A percentile compares a stretch with the other conserved stretches of the same genome.
Conservation (phyloP, 495 filamentous ascomycete species). For the Tuber melanosporum region DNA sequence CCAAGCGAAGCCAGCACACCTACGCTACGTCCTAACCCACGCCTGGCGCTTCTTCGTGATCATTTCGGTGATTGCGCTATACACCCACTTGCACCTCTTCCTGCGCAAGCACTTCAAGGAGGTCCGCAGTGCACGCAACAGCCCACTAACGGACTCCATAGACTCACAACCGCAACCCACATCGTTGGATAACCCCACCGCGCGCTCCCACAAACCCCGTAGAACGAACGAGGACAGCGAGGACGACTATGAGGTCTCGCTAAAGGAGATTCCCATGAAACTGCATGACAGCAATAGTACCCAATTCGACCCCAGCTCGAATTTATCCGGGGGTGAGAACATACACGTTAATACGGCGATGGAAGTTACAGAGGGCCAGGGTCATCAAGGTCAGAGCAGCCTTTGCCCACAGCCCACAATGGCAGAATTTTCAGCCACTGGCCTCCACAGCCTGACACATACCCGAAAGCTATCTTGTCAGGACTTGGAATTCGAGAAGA, state of each 20-base stretch:
- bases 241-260: background rate
- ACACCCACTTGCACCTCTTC: conserved; percentile 3
- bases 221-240: background rate
- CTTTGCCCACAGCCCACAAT: background rate
- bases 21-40: conserved; percentile 14
- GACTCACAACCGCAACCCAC: too few relatives aligned
- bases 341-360: background rate
- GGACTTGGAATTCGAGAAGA: background rate
- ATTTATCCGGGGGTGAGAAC: background rate
- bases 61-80: background rate
- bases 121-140: background rate
- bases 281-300: background rate
- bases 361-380: background rate
- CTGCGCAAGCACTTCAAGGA: background rate
- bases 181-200: background rate
- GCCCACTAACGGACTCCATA: background rate
- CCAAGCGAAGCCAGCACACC: conserved; percentile 7
- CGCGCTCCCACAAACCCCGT: background rate
- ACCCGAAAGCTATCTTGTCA: background rate
- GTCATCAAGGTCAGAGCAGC: background rate
- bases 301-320: background rate
- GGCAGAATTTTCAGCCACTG: background rate
- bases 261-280: background rate
- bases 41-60: conserved; percentile 14
- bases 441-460: background rate